Conservation (phyloP, 129 eudicot genomes). For the Deinandra increscens region DNA sequence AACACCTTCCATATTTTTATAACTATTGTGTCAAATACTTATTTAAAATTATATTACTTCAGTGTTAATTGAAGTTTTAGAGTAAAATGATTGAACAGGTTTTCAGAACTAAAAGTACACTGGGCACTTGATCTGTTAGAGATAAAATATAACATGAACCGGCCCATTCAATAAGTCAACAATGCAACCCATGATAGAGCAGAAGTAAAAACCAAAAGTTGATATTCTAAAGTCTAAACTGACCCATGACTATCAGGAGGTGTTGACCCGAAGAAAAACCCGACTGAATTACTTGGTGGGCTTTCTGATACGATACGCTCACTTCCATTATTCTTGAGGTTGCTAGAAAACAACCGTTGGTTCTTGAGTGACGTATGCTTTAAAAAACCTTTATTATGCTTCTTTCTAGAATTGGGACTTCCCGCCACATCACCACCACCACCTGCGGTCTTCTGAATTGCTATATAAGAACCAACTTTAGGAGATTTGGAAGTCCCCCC, state of each 20-base stretch:
- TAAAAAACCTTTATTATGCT: constrained; percentile 59
- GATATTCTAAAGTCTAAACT: constrained; percentile 26
- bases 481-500: constrained; percentile 49
- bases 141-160: neutral
- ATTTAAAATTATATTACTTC: neutral
- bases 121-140: neutral
- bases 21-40: neutral
- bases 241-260: constrained; percentile 89
- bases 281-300: constrained; percentile 88
- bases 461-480: constrained; percentile 32
- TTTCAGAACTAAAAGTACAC: neutral
- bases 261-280: constrained; percentile 94
- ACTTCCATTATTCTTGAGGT: constrained; percentile 49
- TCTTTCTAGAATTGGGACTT: constrained; percentile 52
- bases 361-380: constrained; percentile 52
- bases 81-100: neutral
- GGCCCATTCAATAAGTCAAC: neutral
- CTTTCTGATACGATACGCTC: constrained; percentile 61
- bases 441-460: constrained; percentile 38
- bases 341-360: constrained; percentile 65
- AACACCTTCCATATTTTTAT: neutral
- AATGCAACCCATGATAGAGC: neutral
- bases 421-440: constrained; percentile 46
- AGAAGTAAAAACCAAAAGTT: neutral
- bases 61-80: neutral